phyloP scores from a whole-genome alignment of 2,329 filamentous ascomycete genomes.

The Aspergillus floridensis region DNA sequence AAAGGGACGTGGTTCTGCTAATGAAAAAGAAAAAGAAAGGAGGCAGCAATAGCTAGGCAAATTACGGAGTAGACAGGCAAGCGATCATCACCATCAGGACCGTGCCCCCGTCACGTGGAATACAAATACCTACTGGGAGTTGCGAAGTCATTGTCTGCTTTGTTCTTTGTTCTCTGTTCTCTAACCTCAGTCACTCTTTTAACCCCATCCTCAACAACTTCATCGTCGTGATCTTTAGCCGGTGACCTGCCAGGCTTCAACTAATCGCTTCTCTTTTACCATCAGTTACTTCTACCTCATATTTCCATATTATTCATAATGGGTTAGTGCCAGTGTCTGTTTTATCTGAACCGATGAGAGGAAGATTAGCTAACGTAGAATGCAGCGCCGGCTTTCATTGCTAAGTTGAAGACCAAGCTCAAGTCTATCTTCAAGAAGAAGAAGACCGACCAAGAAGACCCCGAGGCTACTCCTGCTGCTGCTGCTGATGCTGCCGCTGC shows the following conservation, averaged over 20 bases:
- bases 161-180: neutral
- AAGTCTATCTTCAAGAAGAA: constrained; percentile 36
- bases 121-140: constrained; percentile 2
- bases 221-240: neutral
- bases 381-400: constrained; percentile 31
- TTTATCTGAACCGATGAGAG: neutral
- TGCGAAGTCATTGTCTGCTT: neutral
- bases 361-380: neutral
- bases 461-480: constrained; percentile 10
- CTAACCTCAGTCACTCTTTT: neutral
- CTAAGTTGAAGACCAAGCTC: constrained; percentile 34
- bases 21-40: constrained; percentile 9
- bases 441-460: constrained; percentile 20
- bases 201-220: neutral
- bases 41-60: constrained; percentile 1
- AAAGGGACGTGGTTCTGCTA: neutral
- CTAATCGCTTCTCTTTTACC: neutral
- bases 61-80: constrained; percentile 3
- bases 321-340: constrained; percentile 2
- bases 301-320: constrained; percentile 19
- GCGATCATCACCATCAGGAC: constrained; percentile 16
- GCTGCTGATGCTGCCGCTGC: constrained; percentile 12
- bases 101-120: constrained; percentile 18
- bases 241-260: neutral
- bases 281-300: neutral